Base-by-base conservation (phyloP, 306 rosid genomes). In the Abrus pulchellus region DNA sequence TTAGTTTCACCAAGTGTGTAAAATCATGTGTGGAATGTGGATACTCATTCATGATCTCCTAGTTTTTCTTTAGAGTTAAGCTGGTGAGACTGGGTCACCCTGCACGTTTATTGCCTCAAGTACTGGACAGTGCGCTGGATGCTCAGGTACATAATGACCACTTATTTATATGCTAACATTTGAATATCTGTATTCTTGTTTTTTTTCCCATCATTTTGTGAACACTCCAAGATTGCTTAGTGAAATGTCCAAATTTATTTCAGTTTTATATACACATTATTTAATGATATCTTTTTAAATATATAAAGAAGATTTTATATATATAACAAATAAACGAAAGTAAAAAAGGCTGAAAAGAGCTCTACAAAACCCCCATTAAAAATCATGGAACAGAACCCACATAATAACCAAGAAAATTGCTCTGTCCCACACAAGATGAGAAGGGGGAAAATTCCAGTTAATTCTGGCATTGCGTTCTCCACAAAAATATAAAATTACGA, bases 21-120 rank as follows among this genome's bases (percentile, higher is more conserved):
- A 70, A 73, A 52, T 68, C 41, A 62, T 9, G 13, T 72, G 11
- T 32, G 14, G 74, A 32, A 64, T 9, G 77, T 83, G 6, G 63
- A 38, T 72, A 30, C 77, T 81, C 44, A 34, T 67, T 78, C 77
- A 55, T 68, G 82, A 12, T 69, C 56, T 36, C 80, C 54, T 38
- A 44, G 10, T 43, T 72, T 82, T 84, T 86, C 68, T 33, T 82
- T 85, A 95, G 99, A 84, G 94, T 93, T 67, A 95, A 93, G 91
- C 89, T 95, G 83, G 98, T 95, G 90, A 91, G 99, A 87, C 3
- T 95, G 82, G 99, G 99, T 68, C 99, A 95, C 83, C 99, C 99
- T 80, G 99, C 99, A 56, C 98, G 99, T 57, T 86, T 95, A 79
- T 91, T 95, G 84, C 98, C 99, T 78, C 99, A 95, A 93, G 97